Base-by-base conservation (phyloP, 306 rosid genomes). In the Glycine latifolia region DNA sequence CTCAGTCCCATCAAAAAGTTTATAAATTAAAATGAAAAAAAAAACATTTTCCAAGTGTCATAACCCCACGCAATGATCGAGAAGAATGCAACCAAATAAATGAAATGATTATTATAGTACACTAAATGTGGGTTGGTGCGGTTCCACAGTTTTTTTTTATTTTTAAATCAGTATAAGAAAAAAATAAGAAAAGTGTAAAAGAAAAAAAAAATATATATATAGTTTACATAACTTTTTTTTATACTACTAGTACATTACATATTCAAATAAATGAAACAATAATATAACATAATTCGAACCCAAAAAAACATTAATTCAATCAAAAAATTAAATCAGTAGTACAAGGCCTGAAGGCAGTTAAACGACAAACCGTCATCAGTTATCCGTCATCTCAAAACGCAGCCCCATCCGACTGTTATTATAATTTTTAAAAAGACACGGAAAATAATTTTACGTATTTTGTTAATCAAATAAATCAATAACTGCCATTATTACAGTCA, bases 41-140 rank as follows among this genome's bases (percentile, higher is more conserved):
- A 26, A 26, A 26, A 26, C 37, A 71, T 44, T 31, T 59, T 80
- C 63, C 63, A 47, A 26, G 78, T 80, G 83, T 80, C 73, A 71
- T 47, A 35, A 52, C 71, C 77, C 77, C 77, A 59, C 53, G 33
- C 44, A 71, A 49, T 37, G 65, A 61, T 35, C 66, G 31, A 37
- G 8, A 12, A 62, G 8, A 62, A 33, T 62, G 7, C 63, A 58
- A 17, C 62, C 9, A 43, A 43, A 43, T 43, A 43, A 43, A 7
- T 43, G 47, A 26, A 26, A 26, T 20, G 20, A 20, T 26, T 26
- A 26, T 26, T 26, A 26, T 26, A 26, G 26, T 26, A 26, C 31
- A 26, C 31, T 26, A 26, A 26, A 26, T 26, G 31, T 26, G 1
- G 1, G 1, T 26, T 26, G 31, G 31, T 26, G 31, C 31, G 31